These are phyloP conservation scores for Scenedesmus sp. DNA, from an alignment of 163 green algal species.

Conservation along the genomic window DNA sequence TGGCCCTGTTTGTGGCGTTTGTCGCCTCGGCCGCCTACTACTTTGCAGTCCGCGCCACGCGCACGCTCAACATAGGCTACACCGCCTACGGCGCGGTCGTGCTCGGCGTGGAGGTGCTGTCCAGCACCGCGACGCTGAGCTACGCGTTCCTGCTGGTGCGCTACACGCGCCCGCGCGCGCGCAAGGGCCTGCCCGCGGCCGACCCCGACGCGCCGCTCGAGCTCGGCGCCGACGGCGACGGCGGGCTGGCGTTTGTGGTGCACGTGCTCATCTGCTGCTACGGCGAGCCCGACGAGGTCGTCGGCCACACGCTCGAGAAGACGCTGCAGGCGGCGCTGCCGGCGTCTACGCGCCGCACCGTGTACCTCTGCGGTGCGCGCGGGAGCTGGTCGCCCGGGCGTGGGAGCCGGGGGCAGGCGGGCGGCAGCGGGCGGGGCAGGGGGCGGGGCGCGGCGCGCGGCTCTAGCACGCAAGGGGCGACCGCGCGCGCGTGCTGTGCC, in stretches of 20 bases:
- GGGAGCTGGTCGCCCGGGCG: too few relatives aligned
- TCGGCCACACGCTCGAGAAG: conserved; percentile 67
- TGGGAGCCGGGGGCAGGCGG: too few relatives aligned
- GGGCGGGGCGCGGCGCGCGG: too few relatives aligned
- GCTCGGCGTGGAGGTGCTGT: conserved; percentile 73
- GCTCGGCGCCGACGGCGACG: too few relatives aligned
- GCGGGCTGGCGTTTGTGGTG: conserved; percentile 42
- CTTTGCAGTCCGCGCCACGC: conserved; percentile 62
- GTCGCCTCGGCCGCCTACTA: conserved; percentile 67
- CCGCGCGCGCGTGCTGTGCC: too few relatives aligned
- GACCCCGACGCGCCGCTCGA: conserved; percentile 6
- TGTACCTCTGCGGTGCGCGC: conserved; percentile 84
- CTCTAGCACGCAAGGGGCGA: too few relatives aligned
- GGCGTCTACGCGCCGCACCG: conserved; percentile 13
- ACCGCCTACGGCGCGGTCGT: conserved; percentile 68
- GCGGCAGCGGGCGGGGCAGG: too few relatives aligned
- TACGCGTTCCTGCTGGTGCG: conserved; percentile 63
- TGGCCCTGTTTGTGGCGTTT: conserved; percentile 61
- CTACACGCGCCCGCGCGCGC: neutral
- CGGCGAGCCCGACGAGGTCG: conserved; percentile 76
- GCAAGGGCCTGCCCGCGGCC: conserved; percentile 27
- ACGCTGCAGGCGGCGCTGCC: conserved; percentile 70
- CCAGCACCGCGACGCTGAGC: conserved; percentile 66
- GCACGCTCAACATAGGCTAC: conserved; percentile 74
- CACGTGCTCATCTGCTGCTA: conserved; percentile 85